Base-by-base conservation (phyloP, 2,329 filamentous ascomycete species). In the Phaeosphaeria sp. region DNA sequence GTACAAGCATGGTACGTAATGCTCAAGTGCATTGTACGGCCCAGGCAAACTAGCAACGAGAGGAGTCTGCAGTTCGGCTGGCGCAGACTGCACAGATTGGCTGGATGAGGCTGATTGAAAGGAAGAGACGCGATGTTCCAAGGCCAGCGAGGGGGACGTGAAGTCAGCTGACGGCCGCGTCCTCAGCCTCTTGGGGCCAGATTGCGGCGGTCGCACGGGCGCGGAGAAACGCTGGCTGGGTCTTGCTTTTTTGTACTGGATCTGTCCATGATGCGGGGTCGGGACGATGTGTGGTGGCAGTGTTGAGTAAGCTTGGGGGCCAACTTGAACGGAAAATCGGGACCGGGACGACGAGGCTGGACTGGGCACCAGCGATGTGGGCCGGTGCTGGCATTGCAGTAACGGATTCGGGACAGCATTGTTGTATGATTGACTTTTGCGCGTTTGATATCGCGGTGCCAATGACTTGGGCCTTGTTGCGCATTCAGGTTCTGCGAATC, bases 1-100 rank as follows among this genome's bases (percentile, higher is more conserved):
- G 44, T 63, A 55, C 6, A 72, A 46, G 50, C 73, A 76, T n/a
- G 73, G 71, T 51, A 74, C 55, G 46, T 72, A 72, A 51, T 76
- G 63, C 8, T 68, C 56, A 3, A 76, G 65, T 9, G 67, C 67
- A 44, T 74, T 68, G 57, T 75, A 73, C 49, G 71, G 64, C n/a
- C 57, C 57, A 5, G 60, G 56, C 18, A 60, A 59, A 36, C 40
- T 47, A 18, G 61, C 43, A 8, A 30, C 40, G 9, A 55, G 21
- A n/a, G 52, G 45, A 9, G 53, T 54, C 6, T 57, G 46, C 6
- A 65, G 33, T 7, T 52, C 53, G n/a, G 64, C 51, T 25, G 70
- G 63, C 13, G 65, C 54, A 0, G 66, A 67, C 46, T 66, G 63
- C 2, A 59, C 59, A 13, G 67, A 67, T 3, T 62, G 21, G 17